Percentiles rank a stretch among this genome's conserved stretches.
These are phyloP conservation scores for Ophiognomonia clavigignenti-juglandacearum DNA, from an alignment of 2,329 filamentous ascomycete species.

Conservation along the genomic window DNA sequence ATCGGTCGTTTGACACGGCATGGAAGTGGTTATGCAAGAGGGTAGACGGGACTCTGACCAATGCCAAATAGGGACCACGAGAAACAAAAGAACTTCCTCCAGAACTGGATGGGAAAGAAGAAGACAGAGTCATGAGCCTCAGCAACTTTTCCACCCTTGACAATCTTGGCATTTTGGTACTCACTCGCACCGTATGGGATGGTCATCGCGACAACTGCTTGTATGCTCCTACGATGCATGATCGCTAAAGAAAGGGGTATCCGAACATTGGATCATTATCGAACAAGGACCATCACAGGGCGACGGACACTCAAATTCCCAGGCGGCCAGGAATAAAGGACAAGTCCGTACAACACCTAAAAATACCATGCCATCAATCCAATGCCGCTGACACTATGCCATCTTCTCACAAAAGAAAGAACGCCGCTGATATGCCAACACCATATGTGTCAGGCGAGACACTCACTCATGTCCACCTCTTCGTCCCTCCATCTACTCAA, in stretches of 20 bases:
- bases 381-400: constrained; percentile 9
- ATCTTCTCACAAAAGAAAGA: not conserved
- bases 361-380: not conserved
- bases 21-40: constrained; percentile 20
- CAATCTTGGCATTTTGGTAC: too few relatives aligned
- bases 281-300: too few relatives aligned
- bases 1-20: constrained; percentile 5
- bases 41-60: constrained; percentile 12
- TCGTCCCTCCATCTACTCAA: not conserved
- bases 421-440: constrained; percentile 1
- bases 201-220: too few relatives aligned
- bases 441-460: too few relatives aligned
- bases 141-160: too few relatives aligned
- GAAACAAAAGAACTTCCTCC: constrained; percentile 15
- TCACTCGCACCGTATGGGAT: too few relatives aligned
- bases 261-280: too few relatives aligned
- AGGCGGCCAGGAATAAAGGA: too few relatives aligned
- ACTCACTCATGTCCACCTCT: constrained; percentile 1
- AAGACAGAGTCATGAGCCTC: not conserved
- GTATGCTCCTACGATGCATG: too few relatives aligned
- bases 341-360: constrained; percentile 5
- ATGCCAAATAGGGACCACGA: constrained; percentile 10
- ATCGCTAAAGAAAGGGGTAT: too few relatives aligned
- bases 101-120: constrained; percentile 14
- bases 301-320: too few relatives aligned